Conservation (phyloP, 1,284 basidiomycete genomes). For the Quambalaria eucalypti region DNA sequence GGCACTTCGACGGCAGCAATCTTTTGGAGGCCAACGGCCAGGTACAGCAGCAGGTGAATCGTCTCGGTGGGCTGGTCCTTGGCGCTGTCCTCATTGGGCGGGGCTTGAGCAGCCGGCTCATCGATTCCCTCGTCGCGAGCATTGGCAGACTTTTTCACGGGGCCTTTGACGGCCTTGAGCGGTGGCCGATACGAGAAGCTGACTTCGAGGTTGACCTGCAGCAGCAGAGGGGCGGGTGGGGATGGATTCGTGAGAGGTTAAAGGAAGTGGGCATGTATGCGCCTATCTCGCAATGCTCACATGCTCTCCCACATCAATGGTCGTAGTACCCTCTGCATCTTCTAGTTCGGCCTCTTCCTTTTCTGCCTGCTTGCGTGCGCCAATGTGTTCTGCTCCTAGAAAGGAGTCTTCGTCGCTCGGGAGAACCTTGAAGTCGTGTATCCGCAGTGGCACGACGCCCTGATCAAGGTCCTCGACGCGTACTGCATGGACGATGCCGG, state of each 20-base stretch:
- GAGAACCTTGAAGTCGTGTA: constrained; percentile 29
- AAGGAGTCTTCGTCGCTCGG: constrained; percentile 20
- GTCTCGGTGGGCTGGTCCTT: constrained; percentile 5
- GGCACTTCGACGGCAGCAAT: constrained; percentile 37
- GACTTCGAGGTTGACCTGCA: constrained; percentile 18
- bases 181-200: constrained; percentile 31
- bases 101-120: not conserved
- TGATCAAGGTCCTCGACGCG: constrained; percentile 42
- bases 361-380: not conserved
- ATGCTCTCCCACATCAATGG: not conserved
- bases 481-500: constrained; percentile 32
- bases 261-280: no score
- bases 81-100: not conserved
- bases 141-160: not conserved
- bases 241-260: no score
- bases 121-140: not conserved
- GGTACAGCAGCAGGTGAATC: constrained; percentile 33
- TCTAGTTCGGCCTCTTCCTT: not conserved
- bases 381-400: constrained; percentile 6
- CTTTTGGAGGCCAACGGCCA: constrained; percentile 39
- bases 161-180: constrained; percentile 5
- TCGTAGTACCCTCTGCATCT: no score
- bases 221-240: not conserved
- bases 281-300: no score
- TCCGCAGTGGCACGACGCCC: constrained; percentile 26